Evolutionary conservation across 129 eudicot genomes (phyloP).

Genomic region (Arctium minus): DNA sequence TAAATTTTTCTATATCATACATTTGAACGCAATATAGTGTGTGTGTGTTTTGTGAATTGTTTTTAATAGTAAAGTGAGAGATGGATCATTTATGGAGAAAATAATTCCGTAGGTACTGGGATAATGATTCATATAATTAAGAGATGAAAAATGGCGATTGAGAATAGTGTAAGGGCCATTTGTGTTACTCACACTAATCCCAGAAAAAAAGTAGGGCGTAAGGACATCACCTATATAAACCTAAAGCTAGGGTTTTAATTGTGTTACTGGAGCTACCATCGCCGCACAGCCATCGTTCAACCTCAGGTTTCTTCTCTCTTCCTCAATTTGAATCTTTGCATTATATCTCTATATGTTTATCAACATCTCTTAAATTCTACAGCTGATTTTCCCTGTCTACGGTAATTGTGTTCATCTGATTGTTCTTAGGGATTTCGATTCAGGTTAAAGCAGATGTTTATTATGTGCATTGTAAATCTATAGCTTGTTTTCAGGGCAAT

Average conservation of each 20-base stretch:
- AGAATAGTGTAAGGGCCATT: not conserved
- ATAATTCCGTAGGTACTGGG: not conserved
- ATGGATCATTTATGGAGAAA: not conserved
- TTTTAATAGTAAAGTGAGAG: not conserved
- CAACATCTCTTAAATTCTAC: not conserved
- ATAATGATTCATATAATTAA: not conserved
- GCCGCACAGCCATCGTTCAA: slow-evolving; percentile 21
- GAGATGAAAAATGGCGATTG: not conserved
- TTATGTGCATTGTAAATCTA: no score
- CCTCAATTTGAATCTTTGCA: not conserved
- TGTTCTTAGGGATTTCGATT: no score
- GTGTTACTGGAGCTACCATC: slow-evolving; percentile 10
- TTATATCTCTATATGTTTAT: no score
- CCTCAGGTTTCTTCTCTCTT: slow-evolving; percentile 20
- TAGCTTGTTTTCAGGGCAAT: no score
- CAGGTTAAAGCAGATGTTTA: no score
- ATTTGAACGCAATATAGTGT: not conserved
- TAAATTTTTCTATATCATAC: not conserved
- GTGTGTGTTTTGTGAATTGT: not conserved
- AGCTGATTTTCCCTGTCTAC: not conserved
- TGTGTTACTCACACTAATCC: not conserved
- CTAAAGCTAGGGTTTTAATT: slow-evolving; percentile 30
- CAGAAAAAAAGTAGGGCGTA: not conserved
- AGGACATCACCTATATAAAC: slow-evolving; percentile 3
- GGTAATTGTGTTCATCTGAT: no score